Evolutionary conservation across 1,284 basidiomycete genomes (phyloP), one percentile per base, ranked within the genome.

Genomic region (Xerocomus nothofagi): DNA sequence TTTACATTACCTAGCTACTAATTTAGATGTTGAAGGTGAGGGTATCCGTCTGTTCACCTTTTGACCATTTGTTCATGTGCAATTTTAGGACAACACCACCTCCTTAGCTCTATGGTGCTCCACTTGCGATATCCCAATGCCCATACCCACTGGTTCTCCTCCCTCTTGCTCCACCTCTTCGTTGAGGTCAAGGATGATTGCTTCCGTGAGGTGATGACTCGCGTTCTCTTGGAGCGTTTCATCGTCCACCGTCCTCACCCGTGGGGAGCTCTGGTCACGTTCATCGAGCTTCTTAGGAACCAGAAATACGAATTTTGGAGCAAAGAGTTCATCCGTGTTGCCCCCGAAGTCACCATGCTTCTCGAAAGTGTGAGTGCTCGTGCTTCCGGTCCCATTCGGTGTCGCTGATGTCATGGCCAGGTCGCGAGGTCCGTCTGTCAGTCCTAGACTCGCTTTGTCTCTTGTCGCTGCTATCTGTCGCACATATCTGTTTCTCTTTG

Each of bases 141-240:
- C n/a, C 93, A 96, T 73, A 98, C 93, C 44, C 87, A 91, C 68
- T 98, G 93, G 92, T 98, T 95, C 78, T 90, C 88, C 67, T 87
- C 84, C 39, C 78, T 98, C 55, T 73, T 98, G 51, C 79, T 98
- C 40, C 81, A 93, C 69, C 81, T 97, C 37, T 99, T 98, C 73
- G 65, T 77, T 38, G 84, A 91, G 60, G 77, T 86, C 46, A 79
- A 82, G 60, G 81, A 83, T 53, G 88, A 89, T 44, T 80, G 79
- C 36, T 89, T 97, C 73, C 82, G 87, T 58, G 96, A 98, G 73
- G 84, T 96, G 57, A 85, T 97, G 74, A 88, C 91, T 34, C 88
- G 90, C 51, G 92, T 97, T 26, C 79, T 99, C 24, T 77, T 99
- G 58, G 95, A 98, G 69, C 84, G 96, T 32, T 89, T 98, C 71